Evolutionary conservation across 805 yeast genomes (phyloP), one percentile per base, ranked within the genome.

Genomic region (Teunomyces funiuensis): DNA sequence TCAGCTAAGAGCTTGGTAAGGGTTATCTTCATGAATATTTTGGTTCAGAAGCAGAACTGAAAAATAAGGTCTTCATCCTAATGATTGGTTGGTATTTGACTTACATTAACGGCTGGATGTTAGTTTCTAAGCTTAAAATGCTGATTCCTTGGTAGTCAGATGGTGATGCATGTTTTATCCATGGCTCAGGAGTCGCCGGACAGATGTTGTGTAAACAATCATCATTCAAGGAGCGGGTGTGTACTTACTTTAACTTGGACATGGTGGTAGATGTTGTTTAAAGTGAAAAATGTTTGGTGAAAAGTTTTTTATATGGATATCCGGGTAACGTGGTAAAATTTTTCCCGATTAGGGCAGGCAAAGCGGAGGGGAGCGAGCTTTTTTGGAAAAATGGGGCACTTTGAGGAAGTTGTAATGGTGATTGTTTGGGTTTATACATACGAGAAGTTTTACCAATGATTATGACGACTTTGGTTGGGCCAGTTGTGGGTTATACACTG

Each of bases 21-120:
- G 70, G 77, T 76, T 84, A 76, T 86, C 93, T 85, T 85, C 95
- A 80, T 71, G 58, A 63, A 36, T 46, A 52, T 63, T 65, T 73
- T 64, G 78, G 77, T 75, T 88, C 96, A 88, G 96, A 88, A 88
- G 96, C 96, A 88, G 96, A 88, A 88, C 96, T 88, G 96, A 85
- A 76, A 63, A 55, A 53, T 57, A 54, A 65, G 68, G 77, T 55
- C 44, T 65, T 83, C 89, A 83, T 83, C 89, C 82, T 70, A 47
- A 53, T 26, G 23, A 26, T 26, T 49, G 51, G 43, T 6, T 19
- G 28, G 43, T 34, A 37, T 27, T 7, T 42, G 50, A 28, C 28
- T 33, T 11, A 37, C 33, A 22, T 13, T 17, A 13, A 14, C 11
- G 23, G 23, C 30, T 42, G 16, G 39, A 18, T 36, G 39, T 23